Percentiles rank a stretch among this genome's conserved stretches.
phyloP scores from a whole-genome alignment of 352 stramenopile genomes.

The Phytophthora sp. region DNA sequence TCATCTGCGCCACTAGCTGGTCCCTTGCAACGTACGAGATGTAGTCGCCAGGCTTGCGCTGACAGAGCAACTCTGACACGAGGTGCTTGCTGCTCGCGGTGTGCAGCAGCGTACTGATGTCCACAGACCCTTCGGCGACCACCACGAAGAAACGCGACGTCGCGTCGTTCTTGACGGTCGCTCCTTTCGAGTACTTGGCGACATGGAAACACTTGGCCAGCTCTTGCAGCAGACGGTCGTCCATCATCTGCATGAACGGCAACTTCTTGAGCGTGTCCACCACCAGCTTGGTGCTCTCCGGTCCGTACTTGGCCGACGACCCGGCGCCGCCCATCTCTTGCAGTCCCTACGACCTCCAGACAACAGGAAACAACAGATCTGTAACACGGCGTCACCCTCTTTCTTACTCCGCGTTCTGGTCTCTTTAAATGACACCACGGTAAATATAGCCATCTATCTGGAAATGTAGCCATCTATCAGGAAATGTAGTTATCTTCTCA shows the following conservation, averaged over 20 bases:
- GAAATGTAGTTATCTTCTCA: not conserved
- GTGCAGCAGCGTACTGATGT: constrained; percentile 62
- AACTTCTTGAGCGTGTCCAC: constrained; percentile 56
- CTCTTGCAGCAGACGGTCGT: constrained; percentile 54
- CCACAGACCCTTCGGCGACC: constrained; percentile 58
- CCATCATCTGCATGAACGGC: constrained; percentile 74
- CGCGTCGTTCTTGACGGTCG: constrained; percentile 51
- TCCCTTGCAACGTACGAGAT: constrained; percentile 60
- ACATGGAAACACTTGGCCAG: constrained; percentile 67
- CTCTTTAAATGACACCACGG: too few species aligned
- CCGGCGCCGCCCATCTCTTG: constrained; percentile 15
- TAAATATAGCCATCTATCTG: too few species aligned
- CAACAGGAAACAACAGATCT: too few species aligned
- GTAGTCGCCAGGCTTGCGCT: constrained; percentile 62
- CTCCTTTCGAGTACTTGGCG: constrained; percentile 49
- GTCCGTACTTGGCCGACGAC: constrained; percentile 23
- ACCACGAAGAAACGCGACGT: constrained; percentile 58
- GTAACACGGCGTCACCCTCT: too few species aligned
- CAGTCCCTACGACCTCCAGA: too few species aligned
- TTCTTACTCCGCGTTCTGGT: too few species aligned
- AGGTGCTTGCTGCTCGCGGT: constrained; percentile 51
- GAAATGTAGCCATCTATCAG: too few species aligned
- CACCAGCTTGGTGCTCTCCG: constrained; percentile 34
- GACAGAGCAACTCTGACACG: constrained; percentile 61
- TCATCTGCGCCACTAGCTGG: constrained; percentile 54